Conservation (phyloP, 371 early-diverging fungal species). For the Mortierella sp. region DNA sequence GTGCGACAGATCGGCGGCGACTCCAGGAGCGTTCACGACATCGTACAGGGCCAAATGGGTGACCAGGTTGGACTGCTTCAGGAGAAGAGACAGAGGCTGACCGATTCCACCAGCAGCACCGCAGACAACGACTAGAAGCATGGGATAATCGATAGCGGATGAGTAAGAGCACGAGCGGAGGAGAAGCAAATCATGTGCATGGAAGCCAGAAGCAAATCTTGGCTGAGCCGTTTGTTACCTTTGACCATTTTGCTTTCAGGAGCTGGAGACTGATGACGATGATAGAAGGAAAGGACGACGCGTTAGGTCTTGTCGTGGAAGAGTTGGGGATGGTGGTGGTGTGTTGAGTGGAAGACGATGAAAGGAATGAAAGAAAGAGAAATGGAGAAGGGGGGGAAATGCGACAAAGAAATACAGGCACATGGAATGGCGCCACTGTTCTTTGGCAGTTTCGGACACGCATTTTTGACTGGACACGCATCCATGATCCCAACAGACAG, state of each 20-base stretch:
- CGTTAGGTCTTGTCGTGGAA: background rate
- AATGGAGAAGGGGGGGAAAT: slow-evolving; percentile 1
- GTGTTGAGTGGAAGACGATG: background rate
- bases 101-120: slow-evolving; percentile 95
- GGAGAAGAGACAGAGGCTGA: slow-evolving; percentile 89
- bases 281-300: background rate
- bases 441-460: too few relatives aligned
- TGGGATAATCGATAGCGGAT: too few relatives aligned
- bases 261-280: slow-evolving; percentile 19
- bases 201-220: background rate
- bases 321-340: too few relatives aligned
- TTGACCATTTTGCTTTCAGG: slow-evolving; percentile 41
- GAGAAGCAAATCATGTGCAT: background rate
- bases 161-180: too few relatives aligned
- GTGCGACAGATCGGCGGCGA: slow-evolving; percentile 97
- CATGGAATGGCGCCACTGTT: too few relatives aligned
- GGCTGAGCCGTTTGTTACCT: slow-evolving; percentile 26
- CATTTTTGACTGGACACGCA: background rate
- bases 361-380: background rate
- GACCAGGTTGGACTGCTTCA: slow-evolving; percentile 85
- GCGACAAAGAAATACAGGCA: background rate
- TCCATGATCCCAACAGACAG: too few relatives aligned
- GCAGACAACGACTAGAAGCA: slow-evolving; percentile 68
- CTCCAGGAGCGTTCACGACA: slow-evolving; percentile 96
- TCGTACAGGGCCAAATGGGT: slow-evolving; percentile 92